Evolutionary conservation across 2,329 filamentous ascomycete species (phyloP).

Genomic region (Trichoderma gracile): DNA sequence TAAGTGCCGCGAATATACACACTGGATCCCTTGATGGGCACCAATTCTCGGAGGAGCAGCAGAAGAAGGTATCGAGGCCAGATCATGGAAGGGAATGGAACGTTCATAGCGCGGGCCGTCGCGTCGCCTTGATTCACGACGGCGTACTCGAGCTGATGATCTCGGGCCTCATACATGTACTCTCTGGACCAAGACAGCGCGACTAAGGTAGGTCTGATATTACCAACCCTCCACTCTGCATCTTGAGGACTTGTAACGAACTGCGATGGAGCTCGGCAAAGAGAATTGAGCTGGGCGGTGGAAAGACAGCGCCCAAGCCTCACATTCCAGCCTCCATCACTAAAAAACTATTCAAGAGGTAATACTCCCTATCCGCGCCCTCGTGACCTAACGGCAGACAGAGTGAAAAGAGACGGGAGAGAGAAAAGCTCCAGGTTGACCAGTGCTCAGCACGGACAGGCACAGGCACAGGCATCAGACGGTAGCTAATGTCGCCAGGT

Average conservation of each 20-base stretch:
- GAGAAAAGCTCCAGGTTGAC: not conserved
- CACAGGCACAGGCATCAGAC: constrained; percentile 3
- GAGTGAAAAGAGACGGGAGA: not conserved
- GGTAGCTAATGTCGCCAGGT: constrained; percentile 21
- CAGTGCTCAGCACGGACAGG: too few relatives aligned
- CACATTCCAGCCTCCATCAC: not conserved
- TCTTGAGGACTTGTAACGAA: not conserved
- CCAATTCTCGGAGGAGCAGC: not conserved
- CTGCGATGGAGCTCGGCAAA: not conserved
- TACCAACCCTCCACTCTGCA: not conserved
- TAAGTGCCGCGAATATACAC: too few relatives aligned
- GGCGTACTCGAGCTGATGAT: too few relatives aligned
- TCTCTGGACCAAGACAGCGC: not conserved
- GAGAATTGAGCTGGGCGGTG: not conserved
- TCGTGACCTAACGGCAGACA: not conserved
- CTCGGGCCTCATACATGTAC: not conserved
- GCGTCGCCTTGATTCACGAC: constrained; percentile 3
- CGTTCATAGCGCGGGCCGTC: constrained; percentile 17
- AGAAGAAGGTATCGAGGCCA: too few relatives aligned
- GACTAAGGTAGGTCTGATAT: not conserved
- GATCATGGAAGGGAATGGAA: too few relatives aligned
- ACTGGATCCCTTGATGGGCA: not conserved
- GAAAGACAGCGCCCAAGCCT: too few relatives aligned
- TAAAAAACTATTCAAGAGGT: too few relatives aligned
- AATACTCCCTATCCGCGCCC: not conserved